Evolutionary conservation across 2,329 filamentous ascomycete genomes (phyloP).

Genomic region (Leptographium wingfieldii): DNA sequence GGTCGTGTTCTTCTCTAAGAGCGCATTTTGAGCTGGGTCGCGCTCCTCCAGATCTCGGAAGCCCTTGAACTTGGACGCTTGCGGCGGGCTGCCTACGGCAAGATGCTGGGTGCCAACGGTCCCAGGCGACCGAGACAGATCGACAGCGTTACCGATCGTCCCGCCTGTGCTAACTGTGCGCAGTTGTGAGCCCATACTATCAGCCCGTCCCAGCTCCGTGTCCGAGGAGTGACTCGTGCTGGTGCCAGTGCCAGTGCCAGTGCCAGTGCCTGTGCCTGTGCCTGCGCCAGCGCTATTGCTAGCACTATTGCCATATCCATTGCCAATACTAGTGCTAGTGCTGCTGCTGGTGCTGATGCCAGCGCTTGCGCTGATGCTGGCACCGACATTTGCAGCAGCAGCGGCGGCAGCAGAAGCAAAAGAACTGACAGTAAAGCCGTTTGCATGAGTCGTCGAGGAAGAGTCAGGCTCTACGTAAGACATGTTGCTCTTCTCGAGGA

Average conservation of each 20-base stretch:
- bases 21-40: conserved; percentile 40
- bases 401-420: not conserved
- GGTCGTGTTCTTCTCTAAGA: conserved; percentile 45
- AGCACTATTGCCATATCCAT: not conserved
- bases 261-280: not conserved
- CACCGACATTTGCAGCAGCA: not conserved
- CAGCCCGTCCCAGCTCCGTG: conserved; percentile 56
- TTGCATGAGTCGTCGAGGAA: not conserved
- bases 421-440: not conserved
- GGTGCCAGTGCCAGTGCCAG: not conserved
- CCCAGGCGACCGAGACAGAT: conserved; percentile 45
- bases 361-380: not conserved
- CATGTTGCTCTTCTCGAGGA: conserved; percentile 77
- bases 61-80: conserved; percentile 64
- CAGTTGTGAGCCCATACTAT: conserved; percentile 61
- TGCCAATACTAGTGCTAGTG: not conserved
- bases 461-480: conserved; percentile 56
- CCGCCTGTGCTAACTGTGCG: conserved; percentile 20
- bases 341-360: not conserved
- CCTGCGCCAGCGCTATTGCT: not conserved
- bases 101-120: conserved; percentile 34
- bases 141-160: conserved; percentile 21
- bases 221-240: conserved; percentile 32
- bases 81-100: conserved; percentile 36
- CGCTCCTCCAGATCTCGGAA: conserved; percentile 87